Conservation (phyloP, 140 eudicot genomes). For the Senecio squalidus region DNA sequence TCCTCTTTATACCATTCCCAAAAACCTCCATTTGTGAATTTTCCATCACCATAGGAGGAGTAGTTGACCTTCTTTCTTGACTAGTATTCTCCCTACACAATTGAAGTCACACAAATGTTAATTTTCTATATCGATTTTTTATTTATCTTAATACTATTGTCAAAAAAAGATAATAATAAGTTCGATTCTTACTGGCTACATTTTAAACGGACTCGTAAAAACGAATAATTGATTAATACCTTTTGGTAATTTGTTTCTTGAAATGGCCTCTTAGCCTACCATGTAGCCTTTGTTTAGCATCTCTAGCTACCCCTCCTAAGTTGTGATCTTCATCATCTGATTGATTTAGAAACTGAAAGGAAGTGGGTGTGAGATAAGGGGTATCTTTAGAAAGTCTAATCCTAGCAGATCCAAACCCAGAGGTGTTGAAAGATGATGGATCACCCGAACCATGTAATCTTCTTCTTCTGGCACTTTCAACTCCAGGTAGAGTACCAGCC, state of each 20-base stretch:
- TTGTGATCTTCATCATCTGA: conserved; percentile 42
- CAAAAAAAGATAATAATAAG: neutral
- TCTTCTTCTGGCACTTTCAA: conserved; percentile 73
- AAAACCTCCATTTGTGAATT: conserved; percentile 30
- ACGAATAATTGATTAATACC: conserved; percentile 31
- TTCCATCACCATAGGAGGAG: conserved; percentile 4
- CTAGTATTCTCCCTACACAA: conserved; percentile 7
- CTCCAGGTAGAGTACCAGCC: conserved; percentile 94
- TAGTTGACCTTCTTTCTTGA: conserved; percentile 14
- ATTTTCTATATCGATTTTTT: no score
- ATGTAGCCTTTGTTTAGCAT: conserved; percentile 66
- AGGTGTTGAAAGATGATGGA: conserved; percentile 11
- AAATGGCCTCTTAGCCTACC: conserved; percentile 56
- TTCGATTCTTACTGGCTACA: conserved; percentile 26
- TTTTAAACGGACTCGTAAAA: no score
- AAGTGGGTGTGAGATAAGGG: conserved; percentile 20
- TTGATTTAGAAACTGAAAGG: conserved; percentile 32
- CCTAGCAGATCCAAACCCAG: conserved; percentile 29
- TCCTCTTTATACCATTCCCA: conserved; percentile 50
- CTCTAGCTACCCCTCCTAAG: conserved; percentile 69
- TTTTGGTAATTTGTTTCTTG: conserved; percentile 31
- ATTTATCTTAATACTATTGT: no score
- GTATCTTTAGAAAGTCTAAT: conserved; percentile 28
- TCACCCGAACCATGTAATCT: conserved; percentile 32
- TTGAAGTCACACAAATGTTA: neutral